Evolutionary conservation across 2,329 filamentous ascomycete genomes (phyloP).

Genomic region (Chrysoporthe cubensis): DNA sequence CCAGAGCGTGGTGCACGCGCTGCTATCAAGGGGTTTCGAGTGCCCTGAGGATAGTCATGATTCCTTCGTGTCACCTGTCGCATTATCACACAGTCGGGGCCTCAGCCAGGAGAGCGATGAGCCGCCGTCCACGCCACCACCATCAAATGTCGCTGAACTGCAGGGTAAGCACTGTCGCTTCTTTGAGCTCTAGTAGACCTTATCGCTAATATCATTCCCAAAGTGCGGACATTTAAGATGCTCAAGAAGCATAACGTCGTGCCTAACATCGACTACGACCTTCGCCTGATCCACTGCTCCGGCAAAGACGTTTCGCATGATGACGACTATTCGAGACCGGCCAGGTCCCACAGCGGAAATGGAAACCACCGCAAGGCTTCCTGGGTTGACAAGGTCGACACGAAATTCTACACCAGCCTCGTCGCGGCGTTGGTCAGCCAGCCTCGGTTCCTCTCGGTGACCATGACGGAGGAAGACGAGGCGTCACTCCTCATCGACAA

Average conservation of each 20-base stretch:
- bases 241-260: constrained; percentile 77
- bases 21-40: constrained; percentile 80
- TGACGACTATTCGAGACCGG: constrained; percentile 40
- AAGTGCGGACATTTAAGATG: constrained; percentile 75
- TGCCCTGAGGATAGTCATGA: constrained; percentile 73
- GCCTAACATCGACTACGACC: constrained; percentile 68
- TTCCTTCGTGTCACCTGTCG: constrained; percentile 64
- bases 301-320: constrained; percentile 56
- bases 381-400: constrained; percentile 65
- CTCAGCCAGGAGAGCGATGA: constrained; percentile 38
- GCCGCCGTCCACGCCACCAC: constrained; percentile 71
- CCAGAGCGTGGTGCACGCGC: constrained; percentile 72
- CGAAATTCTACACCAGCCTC: constrained; percentile 65
- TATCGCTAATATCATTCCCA: not conserved
- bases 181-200: not conserved
- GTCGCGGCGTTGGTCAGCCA: constrained; percentile 63
- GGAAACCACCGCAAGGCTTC: constrained; percentile 42
- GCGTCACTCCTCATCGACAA: constrained; percentile 76
- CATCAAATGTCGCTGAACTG: constrained; percentile 76
- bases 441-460: constrained; percentile 75
- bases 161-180: constrained; percentile 48
- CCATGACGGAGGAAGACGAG: constrained; percentile 72
- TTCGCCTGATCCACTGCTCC: constrained; percentile 82
- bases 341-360: constrained; percentile 43
- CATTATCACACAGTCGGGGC: constrained; percentile 39